Conservation (phyloP, 75 land plant genomes). For the Adiantum capillusveneris region DNA sequence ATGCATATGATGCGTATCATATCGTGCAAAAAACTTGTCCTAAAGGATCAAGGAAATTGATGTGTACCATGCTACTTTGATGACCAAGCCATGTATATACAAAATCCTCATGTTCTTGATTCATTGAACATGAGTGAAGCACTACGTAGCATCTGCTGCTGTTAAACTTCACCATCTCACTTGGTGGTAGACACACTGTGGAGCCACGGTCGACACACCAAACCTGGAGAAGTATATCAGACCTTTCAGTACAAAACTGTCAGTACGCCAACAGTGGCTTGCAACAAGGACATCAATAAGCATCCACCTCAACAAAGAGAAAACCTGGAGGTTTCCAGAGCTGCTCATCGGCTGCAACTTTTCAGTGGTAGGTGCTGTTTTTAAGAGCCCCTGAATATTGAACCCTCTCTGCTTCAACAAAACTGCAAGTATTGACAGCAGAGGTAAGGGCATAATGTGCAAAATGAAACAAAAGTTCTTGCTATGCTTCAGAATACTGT, state of each 20-base stretch:
- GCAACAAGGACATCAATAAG: background rate
- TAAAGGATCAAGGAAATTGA: background rate
- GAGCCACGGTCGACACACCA: conserved; percentile 81
- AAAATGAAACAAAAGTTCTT: background rate
- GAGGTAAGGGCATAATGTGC: background rate
- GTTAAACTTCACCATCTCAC: conserved; percentile 75
- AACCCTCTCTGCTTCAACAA: conserved; percentile 85
- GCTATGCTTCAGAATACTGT: background rate
- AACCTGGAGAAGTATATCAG: conserved; percentile 37
- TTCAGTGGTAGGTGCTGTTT: conserved; percentile 72
- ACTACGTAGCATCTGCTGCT: conserved; percentile 82
- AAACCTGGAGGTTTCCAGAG: conserved; percentile 83
- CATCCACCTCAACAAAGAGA: background rate
- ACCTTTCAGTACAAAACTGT: too few relatives aligned
- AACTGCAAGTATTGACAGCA: conserved; percentile 28
- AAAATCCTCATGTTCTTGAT: conserved; percentile 76
- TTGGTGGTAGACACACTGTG: conserved; percentile 47
- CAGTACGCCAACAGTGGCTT: too few relatives aligned
- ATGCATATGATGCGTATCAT: too few relatives aligned
- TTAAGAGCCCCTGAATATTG: conserved; percentile 79
- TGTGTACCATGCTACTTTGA: conserved; percentile 54
- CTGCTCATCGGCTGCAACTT: conserved; percentile 66
- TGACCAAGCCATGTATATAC: conserved; percentile 92
- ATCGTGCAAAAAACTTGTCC: too few relatives aligned
- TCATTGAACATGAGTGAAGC: conserved; percentile 80